Conservation (phyloP, 257 asterid genomes). For the Solanum chilense region DNA sequence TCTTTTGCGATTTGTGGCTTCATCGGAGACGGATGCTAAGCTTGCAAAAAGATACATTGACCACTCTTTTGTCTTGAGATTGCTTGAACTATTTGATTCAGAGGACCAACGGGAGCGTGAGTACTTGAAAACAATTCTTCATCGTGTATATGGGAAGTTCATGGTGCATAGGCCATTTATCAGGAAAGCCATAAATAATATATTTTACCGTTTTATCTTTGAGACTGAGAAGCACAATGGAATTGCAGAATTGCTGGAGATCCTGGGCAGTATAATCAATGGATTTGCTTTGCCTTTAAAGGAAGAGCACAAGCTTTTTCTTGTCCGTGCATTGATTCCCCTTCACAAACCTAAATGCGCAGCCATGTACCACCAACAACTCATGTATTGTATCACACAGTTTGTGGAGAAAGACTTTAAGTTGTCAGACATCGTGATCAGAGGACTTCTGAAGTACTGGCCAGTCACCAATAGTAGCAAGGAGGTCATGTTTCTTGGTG, state of each 20-base stretch:
- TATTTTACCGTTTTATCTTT: conserved; percentile 39
- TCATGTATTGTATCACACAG: conserved; percentile 25
- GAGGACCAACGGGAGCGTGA: conserved; percentile 61
- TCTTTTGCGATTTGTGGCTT: conserved; percentile 41
- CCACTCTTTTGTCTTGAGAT: conserved; percentile 49
- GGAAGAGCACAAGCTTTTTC: conserved; percentile 40
- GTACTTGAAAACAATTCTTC: conserved; percentile 45
- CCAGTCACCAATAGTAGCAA: conserved; percentile 30
- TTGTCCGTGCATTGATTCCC: conserved; percentile 25
- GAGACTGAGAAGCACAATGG: conserved; percentile 52
- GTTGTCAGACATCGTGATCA: conserved; percentile 24
- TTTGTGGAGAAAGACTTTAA: conserved; percentile 29
- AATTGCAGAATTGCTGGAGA: conserved; percentile 30
- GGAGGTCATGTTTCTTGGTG: conserved; percentile 35
- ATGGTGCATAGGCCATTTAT: conserved; percentile 59
- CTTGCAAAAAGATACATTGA: conserved; percentile 51
- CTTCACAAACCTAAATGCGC: conserved; percentile 34
- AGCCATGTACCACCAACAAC: conserved; percentile 25
- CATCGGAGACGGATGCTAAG: conserved; percentile 46
- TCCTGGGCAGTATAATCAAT: conserved; percentile 29
- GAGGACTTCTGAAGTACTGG: conserved; percentile 37
- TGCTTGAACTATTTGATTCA: conserved; percentile 50
- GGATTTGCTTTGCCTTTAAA: conserved; percentile 36
- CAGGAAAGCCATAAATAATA: conserved; percentile 50
- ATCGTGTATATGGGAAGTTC: conserved; percentile 49